phyloP scores from a whole-genome alignment of 805 yeast species.

The Kockiozyma suomiensis region DNA sequence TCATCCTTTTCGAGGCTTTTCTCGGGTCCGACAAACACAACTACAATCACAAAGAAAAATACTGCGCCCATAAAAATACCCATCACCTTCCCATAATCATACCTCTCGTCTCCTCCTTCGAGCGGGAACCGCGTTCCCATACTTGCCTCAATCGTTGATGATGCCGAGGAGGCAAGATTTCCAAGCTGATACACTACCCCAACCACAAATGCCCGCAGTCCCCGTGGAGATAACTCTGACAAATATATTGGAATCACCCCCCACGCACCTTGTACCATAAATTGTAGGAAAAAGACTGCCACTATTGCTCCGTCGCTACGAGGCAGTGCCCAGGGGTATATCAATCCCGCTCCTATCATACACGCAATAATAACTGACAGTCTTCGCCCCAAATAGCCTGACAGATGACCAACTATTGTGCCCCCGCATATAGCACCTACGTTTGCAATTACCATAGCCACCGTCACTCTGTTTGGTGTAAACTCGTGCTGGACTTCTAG shows the following conservation, averaged over 20 bases:
- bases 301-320: constrained; percentile 50
- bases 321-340: constrained; percentile 63
- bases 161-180: constrained; percentile 69
- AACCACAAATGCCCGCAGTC: constrained; percentile 60
- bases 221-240: constrained; percentile 66
- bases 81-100: constrained; percentile 70
- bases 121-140: constrained; percentile 56
- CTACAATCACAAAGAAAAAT: constrained; percentile 53
- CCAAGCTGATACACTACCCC: constrained; percentile 72
- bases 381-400: constrained; percentile 64
- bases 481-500: constrained; percentile 55
- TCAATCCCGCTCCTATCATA: constrained; percentile 57
- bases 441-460: constrained; percentile 63
- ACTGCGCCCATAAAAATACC: constrained; percentile 68
- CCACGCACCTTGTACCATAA: constrained; percentile 73
- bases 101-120: constrained; percentile 31
- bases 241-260: constrained; percentile 69
- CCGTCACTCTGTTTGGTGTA: constrained; percentile 54
- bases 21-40: constrained; percentile 51
- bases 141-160: constrained; percentile 69
- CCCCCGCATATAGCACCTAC: constrained; percentile 74
- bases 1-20: constrained; percentile 51
- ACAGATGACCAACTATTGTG: constrained; percentile 56
- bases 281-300: constrained; percentile 65
- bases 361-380: constrained; percentile 55